Percentiles rank a stretch among this genome's conserved stretches.
Evolutionary conservation across 2,329 filamentous ascomycete species (phyloP).

Genomic region (Ophiostoma fasciatum): DNA sequence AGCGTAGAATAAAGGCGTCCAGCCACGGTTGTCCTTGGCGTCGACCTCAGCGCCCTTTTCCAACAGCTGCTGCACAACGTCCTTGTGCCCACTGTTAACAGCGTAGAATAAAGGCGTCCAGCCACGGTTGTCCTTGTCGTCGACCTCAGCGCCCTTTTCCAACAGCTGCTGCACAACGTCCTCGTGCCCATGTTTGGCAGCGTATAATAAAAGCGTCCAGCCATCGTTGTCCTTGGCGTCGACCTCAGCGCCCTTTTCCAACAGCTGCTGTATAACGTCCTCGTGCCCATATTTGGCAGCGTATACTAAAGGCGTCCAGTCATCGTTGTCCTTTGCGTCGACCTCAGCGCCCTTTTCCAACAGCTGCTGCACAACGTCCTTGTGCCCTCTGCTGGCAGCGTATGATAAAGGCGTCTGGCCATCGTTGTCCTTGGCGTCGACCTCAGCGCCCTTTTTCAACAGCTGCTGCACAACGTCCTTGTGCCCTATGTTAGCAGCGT

Average conservation of each 20-base stretch:
- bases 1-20: too few relatives aligned
- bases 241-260: neutral
- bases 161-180: neutral
- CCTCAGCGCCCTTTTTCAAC: neutral
- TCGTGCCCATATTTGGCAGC: neutral
- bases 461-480: neutral
- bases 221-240: neutral
- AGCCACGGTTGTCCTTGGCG: too few relatives aligned
- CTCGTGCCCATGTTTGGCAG: neutral
- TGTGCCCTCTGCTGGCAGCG: neutral
- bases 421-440: neutral
- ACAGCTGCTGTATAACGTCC: neutral
- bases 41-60: too few relatives aligned
- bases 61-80: too few relatives aligned
- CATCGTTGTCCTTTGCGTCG: too few relatives aligned
- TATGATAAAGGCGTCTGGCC: neutral
- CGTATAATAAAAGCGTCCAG: neutral
- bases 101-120: neutral
- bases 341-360: too few relatives aligned
- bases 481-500: neutral
- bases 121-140: neutral
- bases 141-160: neutral
- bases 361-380: too few relatives aligned
- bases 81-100: neutral
- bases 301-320: too few relatives aligned